Evolutionary conservation across 2,329 filamentous ascomycete species (phyloP), one percentile per base, ranked within the genome.

Genomic region (Aspergillus udagawae): DNA sequence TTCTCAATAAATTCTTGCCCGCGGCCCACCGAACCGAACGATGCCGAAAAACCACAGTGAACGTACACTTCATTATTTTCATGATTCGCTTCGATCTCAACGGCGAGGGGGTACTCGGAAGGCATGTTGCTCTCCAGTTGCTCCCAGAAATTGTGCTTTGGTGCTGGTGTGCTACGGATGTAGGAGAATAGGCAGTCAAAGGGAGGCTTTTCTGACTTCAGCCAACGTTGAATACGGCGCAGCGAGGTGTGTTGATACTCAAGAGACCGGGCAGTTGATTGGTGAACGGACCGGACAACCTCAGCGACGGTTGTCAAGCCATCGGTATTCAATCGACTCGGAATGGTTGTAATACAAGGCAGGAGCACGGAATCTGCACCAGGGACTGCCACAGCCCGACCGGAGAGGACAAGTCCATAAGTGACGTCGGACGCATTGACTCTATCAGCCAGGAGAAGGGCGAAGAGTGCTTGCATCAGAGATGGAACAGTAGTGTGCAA

Each of bases 311-410:
- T 68, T 2, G 41, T n/a, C 12, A 67, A 44, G 4, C 58, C 54
- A 1, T 51, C 53, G 10, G 67, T 62, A 49, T 67, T 62, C 9
- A 75, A 63, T n/a, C 72, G 69, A 27, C 66, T 67, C 1, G 73
- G 73, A 21, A 76, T 67, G 4, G 73, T 76, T 1, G 69, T 72
- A 42, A 75, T 72, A 50, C 72, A 74, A 10, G 73, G 73, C 17
- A 70, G 61, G 5, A 73, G 58, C 10, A 75, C 70, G 0, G 63
- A 65, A 7, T 73, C 66, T 7, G 70, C 65, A 3, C 68, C 68
- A 12, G 67, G 56, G 12, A 71, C 63, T 8, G 71, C 65, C 3
- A 73, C 61, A 27, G 69, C 65, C 28, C 72, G 64, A 41, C 72
- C 72, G 3, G 70, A 73, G 12, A 73, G 66, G 5, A 74, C 67